These are phyloP conservation scores for Echium plantagineum DNA, from an alignment of 257 asterid species.

Conservation along the genomic window DNA sequence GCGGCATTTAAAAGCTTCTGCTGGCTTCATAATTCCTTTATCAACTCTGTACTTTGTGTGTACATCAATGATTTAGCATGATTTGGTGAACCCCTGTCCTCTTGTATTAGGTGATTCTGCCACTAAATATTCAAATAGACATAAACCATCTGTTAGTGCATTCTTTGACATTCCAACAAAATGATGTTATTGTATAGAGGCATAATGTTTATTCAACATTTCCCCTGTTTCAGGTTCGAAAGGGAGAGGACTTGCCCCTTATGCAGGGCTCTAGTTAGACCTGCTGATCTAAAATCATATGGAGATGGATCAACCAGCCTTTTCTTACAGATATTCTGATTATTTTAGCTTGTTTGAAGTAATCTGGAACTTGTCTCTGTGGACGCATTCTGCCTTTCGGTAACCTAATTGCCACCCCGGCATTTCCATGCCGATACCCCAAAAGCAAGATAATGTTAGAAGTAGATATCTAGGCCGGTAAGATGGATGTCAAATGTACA, in stretches of 20 bases:
- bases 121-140: too few species aligned
- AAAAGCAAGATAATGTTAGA: neutral
- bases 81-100: too few species aligned
- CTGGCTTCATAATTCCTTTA: too few species aligned
- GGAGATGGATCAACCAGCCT: conserved; percentile 59
- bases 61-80: too few species aligned
- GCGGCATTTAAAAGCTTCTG: too few species aligned
- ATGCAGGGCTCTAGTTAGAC: conserved; percentile 57
- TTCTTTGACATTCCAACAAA: neutral
- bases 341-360: neutral
- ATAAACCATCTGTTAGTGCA: too few species aligned
- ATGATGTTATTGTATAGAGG: neutral
- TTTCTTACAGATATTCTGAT: conserved; percentile 36
- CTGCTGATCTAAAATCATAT: conserved; percentile 46
- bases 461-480: neutral
- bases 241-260: conserved; percentile 58
- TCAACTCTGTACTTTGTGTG: too few species aligned
- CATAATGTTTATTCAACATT: neutral
- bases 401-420: neutral
- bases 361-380: too few species aligned
- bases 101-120: too few species aligned
- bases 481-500: neutral
- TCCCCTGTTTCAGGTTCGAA: conserved; percentile 33
- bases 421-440: neutral
- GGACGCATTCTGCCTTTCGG: too few species aligned